Base-by-base conservation (phyloP, 2,329 filamentous ascomycete species). In the Alternaria triticina region DNA sequence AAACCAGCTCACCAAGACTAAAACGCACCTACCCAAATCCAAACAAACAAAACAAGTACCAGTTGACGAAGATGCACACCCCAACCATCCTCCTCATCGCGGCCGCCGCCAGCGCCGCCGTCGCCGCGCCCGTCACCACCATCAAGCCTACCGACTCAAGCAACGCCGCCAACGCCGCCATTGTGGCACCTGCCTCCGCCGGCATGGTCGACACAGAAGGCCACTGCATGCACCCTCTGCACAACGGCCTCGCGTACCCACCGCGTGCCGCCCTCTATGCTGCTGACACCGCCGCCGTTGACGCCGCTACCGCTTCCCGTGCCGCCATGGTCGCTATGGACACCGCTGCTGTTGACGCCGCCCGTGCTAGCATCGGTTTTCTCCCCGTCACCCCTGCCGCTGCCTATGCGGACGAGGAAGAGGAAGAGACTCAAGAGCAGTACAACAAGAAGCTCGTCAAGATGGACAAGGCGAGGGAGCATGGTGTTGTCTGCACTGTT, bases 31-130 rank as follows among this genome's bases (percentile, higher is more conserved):
- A 40, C 33, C 33, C 8, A 17, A n/a, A n/a, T 4, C 7, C 33
- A 5, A 9, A 3, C 30, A 8, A 6, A 13, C 2, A 1, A 4
- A 33, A n/a, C n/a, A n/a, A n/a, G n/a, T n/a, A n/a, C n/a, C n/a
- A n/a, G n/a, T n/a, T n/a, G n/a, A n/a, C 17, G 3, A 49, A 17
- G 12, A 60, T 60, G 58, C 23, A 25, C 23, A 40, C 23, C 44
- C 12, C 44, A 10, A 20, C 23, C 13, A 6, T 60, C 30, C 10
- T 36, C 11, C 3, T 56, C 22, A 15, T 49, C 6, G 28, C 30
- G 36, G 20, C 28, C 17, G 23, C 51, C 3, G 51, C 44, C 23
- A 36, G 43, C 4, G 30, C 13, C n/a, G 28, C 28, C 28, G 27
- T 57, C 17, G 54, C 43, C 6, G 17, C 54, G 10, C 49, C 49